phyloP scores from a whole-genome alignment of 2,329 filamentous ascomycete species.

The Onygenales sp. region DNA sequence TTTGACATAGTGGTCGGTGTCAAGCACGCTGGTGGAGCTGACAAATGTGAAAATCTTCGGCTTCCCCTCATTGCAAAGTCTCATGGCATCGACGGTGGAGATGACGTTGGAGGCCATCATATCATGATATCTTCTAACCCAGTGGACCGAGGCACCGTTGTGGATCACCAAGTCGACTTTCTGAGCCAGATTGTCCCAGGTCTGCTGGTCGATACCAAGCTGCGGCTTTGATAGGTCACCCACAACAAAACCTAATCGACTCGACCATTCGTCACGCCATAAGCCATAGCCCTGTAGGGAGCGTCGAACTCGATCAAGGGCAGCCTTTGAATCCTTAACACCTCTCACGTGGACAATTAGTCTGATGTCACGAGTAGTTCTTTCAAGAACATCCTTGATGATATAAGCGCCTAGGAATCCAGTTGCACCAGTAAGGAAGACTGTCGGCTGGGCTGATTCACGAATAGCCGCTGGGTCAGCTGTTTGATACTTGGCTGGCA shows the following conservation, averaged over 20 bases:
- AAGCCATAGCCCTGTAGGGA: constrained; percentile 69
- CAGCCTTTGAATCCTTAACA: constrained; percentile 48
- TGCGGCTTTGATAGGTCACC: constrained; percentile 65
- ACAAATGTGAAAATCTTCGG: constrained; percentile 76
- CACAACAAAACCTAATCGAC: constrained; percentile 55
- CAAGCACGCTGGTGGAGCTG: constrained; percentile 71
- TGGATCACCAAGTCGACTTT: constrained; percentile 67
- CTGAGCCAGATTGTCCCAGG: constrained; percentile 56
- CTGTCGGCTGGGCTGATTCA: constrained; percentile 36
- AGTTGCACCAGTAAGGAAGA: constrained; percentile 82
- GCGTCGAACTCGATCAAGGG: constrained; percentile 53
- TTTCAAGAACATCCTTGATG: constrained; percentile 61
- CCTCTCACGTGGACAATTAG: constrained; percentile 70
- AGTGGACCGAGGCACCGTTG: constrained; percentile 72
- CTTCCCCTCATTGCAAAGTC: constrained; percentile 65
- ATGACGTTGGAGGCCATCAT: constrained; percentile 68
- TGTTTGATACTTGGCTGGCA: constrained; percentile 37
- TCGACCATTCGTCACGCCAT: constrained; percentile 52
- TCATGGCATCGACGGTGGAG: constrained; percentile 67
- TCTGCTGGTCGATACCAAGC: constrained; percentile 59
- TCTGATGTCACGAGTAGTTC: constrained; percentile 45
- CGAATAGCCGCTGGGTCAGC: constrained; percentile 19
- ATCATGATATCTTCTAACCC: constrained; percentile 67
- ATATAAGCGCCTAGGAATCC: constrained; percentile 82
- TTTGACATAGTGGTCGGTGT: constrained; percentile 70